Evolutionary conservation across 441 rosid species (phyloP).

Genomic region (Adansonia grandidieri): DNA sequence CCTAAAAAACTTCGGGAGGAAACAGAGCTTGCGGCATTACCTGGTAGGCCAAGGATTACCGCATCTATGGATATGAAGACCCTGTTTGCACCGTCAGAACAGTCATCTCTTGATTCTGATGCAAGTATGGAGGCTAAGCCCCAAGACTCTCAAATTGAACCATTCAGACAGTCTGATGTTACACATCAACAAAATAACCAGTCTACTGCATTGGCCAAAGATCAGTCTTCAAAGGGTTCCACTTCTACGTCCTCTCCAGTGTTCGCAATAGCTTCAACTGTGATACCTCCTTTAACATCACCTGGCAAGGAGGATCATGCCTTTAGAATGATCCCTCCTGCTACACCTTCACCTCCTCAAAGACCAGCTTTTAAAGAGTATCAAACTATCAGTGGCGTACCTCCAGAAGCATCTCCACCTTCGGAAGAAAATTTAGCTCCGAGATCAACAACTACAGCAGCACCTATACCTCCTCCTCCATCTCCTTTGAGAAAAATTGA

Average conservation of each 20-base stretch:
- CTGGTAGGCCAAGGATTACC: conserved; percentile 38
- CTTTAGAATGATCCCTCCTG: conserved; percentile 28
- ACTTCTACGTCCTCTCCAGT: conserved; percentile 14
- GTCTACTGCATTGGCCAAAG: conserved; percentile 35
- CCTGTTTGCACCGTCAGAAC: conserved; percentile 35
- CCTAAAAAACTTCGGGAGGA: conserved; percentile 42
- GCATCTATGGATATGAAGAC: conserved; percentile 37
- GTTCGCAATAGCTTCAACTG: conserved; percentile 24
- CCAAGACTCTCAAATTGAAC: conserved; percentile 39
- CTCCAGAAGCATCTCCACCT: neutral
- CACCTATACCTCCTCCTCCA: conserved; percentile 41
- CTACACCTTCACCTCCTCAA: conserved; percentile 38
- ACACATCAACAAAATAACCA: conserved; percentile 34
- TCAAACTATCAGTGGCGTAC: neutral
- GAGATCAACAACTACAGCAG: conserved; percentile 37
- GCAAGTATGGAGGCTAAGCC: conserved; percentile 33
- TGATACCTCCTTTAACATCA: conserved; percentile 28
- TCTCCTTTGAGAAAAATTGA: conserved; percentile 8
- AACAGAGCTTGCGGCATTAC: conserved; percentile 34
- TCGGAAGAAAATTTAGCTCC: conserved; percentile 28
- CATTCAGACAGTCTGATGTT: conserved; percentile 31
- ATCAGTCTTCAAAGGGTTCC: conserved; percentile 16
- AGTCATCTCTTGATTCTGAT: conserved; percentile 31
- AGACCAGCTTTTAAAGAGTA: neutral
- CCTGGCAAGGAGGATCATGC: conserved; percentile 25